These are phyloP conservation scores for Globisporangium ultimum DNA, from an alignment of 352 stramenopile species.

Conservation along the genomic window DNA sequence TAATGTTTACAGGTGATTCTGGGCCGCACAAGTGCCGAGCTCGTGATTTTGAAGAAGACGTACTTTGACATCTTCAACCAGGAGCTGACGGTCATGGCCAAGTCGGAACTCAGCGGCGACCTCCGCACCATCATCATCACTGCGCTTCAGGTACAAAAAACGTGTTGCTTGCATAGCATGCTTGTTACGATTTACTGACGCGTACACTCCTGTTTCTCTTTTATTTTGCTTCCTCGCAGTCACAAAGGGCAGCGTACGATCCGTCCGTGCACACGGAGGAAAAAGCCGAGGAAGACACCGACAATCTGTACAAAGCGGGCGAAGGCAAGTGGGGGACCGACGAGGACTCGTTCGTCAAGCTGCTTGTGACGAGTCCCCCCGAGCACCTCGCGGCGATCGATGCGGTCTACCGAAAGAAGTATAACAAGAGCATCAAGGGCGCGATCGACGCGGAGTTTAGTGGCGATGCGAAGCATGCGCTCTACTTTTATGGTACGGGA, in stretches of 20 bases:
- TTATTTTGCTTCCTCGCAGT: neutral
- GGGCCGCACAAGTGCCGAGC: conserved; percentile 31
- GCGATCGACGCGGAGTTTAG: conserved; percentile 74
- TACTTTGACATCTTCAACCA: conserved; percentile 42
- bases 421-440: conserved; percentile 46
- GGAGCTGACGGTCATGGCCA: conserved; percentile 29
- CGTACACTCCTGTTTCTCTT: conserved; percentile 5
- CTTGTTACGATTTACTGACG: neutral
- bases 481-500: conserved; percentile 49
- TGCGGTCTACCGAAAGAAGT: conserved; percentile 52
- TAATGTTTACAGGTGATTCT: conserved; percentile 19
- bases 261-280: conserved; percentile 48
- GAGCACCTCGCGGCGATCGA: conserved; percentile 61
- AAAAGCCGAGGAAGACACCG: conserved; percentile 60
- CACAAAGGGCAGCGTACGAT: conserved; percentile 22
- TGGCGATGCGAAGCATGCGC: conserved; percentile 38
- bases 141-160: conserved; percentile 20
- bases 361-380: conserved; percentile 54
- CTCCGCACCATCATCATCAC: conserved; percentile 33
- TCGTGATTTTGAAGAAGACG: conserved; percentile 43
- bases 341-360: conserved; percentile 60
- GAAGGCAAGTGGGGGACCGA: conserved; percentile 81
- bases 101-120: conserved; percentile 37
- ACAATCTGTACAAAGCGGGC: conserved; percentile 70
- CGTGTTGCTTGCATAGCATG: too few relatives aligned